These are phyloP conservation scores for Globisporangium rhizosaccharum DNA, from an alignment of 352 stramenopile species.

Conservation along the genomic window DNA sequence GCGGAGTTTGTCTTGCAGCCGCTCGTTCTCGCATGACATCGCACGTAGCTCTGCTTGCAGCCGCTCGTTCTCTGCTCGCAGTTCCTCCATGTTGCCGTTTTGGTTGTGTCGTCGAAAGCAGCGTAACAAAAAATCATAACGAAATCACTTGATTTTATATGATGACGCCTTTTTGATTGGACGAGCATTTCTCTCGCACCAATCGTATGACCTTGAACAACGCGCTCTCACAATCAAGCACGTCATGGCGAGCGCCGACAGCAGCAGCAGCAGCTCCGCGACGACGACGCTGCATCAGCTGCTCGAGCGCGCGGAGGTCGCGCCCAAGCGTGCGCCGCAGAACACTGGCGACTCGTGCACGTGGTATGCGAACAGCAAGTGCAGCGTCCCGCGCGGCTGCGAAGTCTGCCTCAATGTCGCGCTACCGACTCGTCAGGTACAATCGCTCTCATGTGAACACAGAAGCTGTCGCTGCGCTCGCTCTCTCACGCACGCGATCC, in stretches of 20 bases:
- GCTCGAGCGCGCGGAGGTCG: neutral
- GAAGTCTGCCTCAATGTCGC: slow-evolving; percentile 9
- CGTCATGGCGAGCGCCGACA: neutral
- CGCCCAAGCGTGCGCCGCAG: slow-evolving; percentile 5
- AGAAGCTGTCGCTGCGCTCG: neutral
- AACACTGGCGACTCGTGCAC: slow-evolving; percentile 8
- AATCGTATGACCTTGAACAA: neutral
- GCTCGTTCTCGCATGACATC: too few species aligned
- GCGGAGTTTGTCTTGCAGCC: too few species aligned
- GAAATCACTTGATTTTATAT: too few species aligned
- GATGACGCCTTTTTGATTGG: too few species aligned
- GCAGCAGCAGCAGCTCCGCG: neutral
- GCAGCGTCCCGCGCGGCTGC: slow-evolving; percentile 9
- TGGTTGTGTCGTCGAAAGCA: too few species aligned
- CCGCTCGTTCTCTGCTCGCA: too few species aligned
- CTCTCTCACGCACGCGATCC: neutral
- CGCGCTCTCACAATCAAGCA: too few species aligned
- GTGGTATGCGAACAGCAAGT: slow-evolving; percentile 7
- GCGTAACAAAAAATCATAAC: too few species aligned
- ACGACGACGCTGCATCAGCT: neutral
- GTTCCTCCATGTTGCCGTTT: too few species aligned
- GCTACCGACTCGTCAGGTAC: slow-evolving; percentile 1
- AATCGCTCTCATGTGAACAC: neutral
- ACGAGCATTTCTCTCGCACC: neutral
- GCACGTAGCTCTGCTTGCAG: too few species aligned